phyloP scores from a whole-genome alignment of 192 early-diverging fungal genomes.

The Gigaspora rosea region DNA sequence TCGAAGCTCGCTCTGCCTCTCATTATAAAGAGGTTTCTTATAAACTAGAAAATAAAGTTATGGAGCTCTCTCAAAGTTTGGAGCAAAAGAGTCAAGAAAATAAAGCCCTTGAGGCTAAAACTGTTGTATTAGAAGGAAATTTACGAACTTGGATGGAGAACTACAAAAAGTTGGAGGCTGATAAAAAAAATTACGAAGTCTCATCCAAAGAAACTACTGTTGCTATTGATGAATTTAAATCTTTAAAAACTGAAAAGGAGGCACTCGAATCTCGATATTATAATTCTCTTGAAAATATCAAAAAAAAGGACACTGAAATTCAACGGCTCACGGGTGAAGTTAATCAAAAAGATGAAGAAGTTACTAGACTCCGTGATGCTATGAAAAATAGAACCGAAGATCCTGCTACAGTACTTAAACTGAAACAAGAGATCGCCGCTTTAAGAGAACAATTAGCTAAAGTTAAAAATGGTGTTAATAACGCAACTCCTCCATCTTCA shows the following conservation, averaged over 20 bases:
- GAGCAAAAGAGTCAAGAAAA: constrained; percentile 71
- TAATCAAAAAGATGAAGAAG: constrained; percentile 64
- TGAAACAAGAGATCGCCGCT: constrained; percentile 71
- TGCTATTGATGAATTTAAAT: constrained; percentile 59
- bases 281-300: constrained; percentile 57
- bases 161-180: constrained; percentile 64
- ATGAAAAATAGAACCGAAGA: constrained; percentile 59
- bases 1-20: constrained; percentile 85
- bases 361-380: constrained; percentile 57
- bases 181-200: constrained; percentile 52
- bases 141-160: constrained; percentile 70
- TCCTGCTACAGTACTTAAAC: constrained; percentile 58
- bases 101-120: constrained; percentile 56
- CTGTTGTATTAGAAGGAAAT: constrained; percentile 65
- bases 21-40: constrained; percentile 95
- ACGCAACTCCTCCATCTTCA: constrained; percentile 28
- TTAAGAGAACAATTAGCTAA: constrained; percentile 73
- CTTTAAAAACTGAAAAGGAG: constrained; percentile 58
- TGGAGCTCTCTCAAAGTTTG: constrained; percentile 86
- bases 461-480: constrained; percentile 52
- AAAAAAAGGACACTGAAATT: constrained; percentile 65
- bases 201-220: constrained; percentile 59
- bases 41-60: constrained; percentile 94
- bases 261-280: constrained; percentile 62
- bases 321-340: constrained; percentile 57